Evolutionary conservation across 768 basidiomycete genomes (phyloP), one percentile per base, ranked within the genome.

Genomic region (Cystofilobasidium macerans): DNA sequence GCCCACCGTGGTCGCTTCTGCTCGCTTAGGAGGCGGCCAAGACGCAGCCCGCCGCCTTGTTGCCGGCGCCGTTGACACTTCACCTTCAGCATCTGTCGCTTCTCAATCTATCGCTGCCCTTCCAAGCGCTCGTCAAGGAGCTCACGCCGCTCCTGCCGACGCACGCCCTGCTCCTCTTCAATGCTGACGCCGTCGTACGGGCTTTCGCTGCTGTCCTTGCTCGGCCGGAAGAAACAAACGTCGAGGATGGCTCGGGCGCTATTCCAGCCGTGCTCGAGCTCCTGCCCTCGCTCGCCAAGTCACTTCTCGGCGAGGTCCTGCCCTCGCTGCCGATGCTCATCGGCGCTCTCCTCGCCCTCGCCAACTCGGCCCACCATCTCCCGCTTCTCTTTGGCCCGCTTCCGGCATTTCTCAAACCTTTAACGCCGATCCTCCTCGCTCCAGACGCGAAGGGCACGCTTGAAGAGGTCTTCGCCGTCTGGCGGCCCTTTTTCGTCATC

Each of bases 161-260:
- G 2, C 71, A 76, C 30, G 73, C 76, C 1, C 71, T 76, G 47
- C 75, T 71, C 8, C 69, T 77, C 4, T 72, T 72, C 64, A 75
- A 76, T 61, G 69, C 74, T 7, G 32, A 62, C 4, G n/a, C 63
- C 1, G 71, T 75, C 47, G 67, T 70, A 33, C 47, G 61, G 4
- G 61, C 66, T 35, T 71, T 77, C 60, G 65, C 65, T 30, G 67
- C 67, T 4, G 74, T 74, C 67, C 73, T 75, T 61, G 33, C 64
- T 26, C 47, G 61, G 13, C 65, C 76, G 0, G 57, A 28, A 11
- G 58, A 60, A 26, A 60, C 62, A 0, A 57, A 69, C 51, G 63
- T 66, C 24, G 70, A 71, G 35, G 57, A 71, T 38, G 75, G 75
- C 20, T 68, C 74, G 18, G 73, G 73, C 40, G 73, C 75, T 9